Conservation (phyloP, 257 asterid genomes). For the Solanum chmielewskii region DNA sequence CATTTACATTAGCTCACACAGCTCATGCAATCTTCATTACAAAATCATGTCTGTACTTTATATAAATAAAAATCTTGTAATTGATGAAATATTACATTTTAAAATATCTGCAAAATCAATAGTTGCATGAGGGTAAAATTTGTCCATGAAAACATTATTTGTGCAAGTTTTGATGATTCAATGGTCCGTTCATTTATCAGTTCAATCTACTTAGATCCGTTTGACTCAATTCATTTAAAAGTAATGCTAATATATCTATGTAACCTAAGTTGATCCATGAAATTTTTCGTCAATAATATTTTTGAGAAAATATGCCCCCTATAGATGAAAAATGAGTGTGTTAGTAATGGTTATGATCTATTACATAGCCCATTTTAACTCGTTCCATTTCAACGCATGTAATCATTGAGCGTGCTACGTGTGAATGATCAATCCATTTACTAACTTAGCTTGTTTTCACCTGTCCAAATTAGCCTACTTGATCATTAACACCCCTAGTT, state of each 20-base stretch:
- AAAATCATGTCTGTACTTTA: neutral
- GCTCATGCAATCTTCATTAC: neutral
- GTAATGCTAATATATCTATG: neutral
- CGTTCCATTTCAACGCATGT: neutral
- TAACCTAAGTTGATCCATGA: neutral
- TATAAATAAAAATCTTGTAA: neutral
- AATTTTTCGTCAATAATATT: neutral
- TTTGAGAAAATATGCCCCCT: neutral
- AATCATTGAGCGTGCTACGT: neutral
- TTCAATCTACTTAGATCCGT: neutral
- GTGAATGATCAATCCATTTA: neutral
- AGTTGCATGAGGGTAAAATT: neutral
- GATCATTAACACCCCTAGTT: neutral
- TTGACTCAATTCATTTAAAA: neutral
- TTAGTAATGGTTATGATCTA: neutral
- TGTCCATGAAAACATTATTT: neutral
- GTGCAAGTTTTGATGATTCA: neutral
- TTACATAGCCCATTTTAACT: neutral
- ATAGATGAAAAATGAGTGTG: neutral
- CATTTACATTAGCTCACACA: neutral
- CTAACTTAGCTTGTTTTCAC: neutral
- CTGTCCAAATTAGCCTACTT: neutral
- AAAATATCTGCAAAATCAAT: neutral
- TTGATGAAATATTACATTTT: neutral
- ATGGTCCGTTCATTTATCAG: neutral